Evolutionary conservation across 139 green algal genomes (phyloP), one percentile per base, ranked within the genome.

Genomic region (Nannochloris sp.): DNA sequence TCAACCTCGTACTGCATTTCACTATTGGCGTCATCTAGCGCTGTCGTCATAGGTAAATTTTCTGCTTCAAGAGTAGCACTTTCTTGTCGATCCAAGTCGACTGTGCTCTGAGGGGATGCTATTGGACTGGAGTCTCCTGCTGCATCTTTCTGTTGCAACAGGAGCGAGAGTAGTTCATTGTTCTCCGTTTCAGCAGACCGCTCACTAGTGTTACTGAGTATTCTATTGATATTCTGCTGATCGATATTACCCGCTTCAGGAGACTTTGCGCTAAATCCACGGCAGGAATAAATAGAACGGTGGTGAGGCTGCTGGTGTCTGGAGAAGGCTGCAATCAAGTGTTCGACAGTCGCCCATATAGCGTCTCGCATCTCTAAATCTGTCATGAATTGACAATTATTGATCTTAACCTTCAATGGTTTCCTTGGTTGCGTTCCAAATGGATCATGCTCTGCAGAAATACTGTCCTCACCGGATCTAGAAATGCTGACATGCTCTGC

Each of bases 1-100:
- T 88, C 74, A 17, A 91, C 78, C 56, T 85, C 65, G 36, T 81
- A 90, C 28, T 69, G 62, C 44, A 83, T 62, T 61, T 70, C 53
- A n/a, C 25, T 49, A 23, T 53, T 3, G 10, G 40, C 28, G 11
- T 67, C 62, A 33, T 81, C 56, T 3, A 51, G 29, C 6, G 59
- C 66, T 30, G 63, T 77, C 63, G 63, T 79, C 64, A 56, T 49
- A 1, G 62, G 65, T 6, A 28, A 25, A 20, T 40, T 40, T 40
- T 40, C 33, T 28, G 59, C 31, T 49, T 65, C 49, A 17, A 45
- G 46, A 16, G 40, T 56, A 11, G 49, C 23, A 8, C 33, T 40
- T 4, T 40, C 33, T 40, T 40, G 33, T 40, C 11, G 8, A 40
- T 40, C 33, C 33, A 40, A 40, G 6, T 40, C 33, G 33, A 40